Percentiles rank a stretch among this genome's conserved stretches.
phyloP scores from a whole-genome alignment of 768 basidiomycete species.

The Hysterangium stoloniferum region DNA sequence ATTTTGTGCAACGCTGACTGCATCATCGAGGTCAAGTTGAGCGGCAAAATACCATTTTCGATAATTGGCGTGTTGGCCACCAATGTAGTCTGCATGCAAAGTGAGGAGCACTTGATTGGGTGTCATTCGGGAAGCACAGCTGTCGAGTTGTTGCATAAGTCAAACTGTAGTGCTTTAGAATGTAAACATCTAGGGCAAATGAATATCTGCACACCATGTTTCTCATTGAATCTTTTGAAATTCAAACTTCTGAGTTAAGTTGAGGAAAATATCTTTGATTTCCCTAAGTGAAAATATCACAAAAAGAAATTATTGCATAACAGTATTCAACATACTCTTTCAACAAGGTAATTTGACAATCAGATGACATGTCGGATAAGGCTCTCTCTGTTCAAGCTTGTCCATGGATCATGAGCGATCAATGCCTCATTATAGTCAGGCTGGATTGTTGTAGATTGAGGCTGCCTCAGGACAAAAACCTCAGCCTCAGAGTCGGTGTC shows the following conservation, averaged over 20 bases:
- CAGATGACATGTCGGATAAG: constrained; percentile 92
- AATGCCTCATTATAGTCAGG: constrained; percentile 61
- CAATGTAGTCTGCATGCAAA: constrained; percentile 97
- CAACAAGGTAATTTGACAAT: constrained; percentile 90
- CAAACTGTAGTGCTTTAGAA: constrained; percentile 49
- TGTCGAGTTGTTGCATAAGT: constrained; percentile 99
- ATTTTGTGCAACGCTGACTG: constrained; percentile 86
- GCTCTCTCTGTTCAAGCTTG: constrained; percentile 63
- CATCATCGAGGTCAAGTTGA: constrained; percentile 97
- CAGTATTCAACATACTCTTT: constrained; percentile 50
- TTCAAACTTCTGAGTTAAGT: constrained; percentile 97
- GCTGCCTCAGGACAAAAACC: constrained; percentile 59
- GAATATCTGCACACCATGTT: constrained; percentile 62
- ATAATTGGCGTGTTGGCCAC: constrained; percentile 97
- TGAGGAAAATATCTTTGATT: constrained; percentile 96
- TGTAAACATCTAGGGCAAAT: background rate
- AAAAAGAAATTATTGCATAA: background rate
- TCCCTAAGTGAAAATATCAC: constrained; percentile 34
- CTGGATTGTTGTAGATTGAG: constrained; percentile 59
- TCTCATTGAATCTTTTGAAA: constrained; percentile 93
- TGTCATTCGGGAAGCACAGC: constrained; percentile 93
- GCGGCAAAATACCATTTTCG: constrained; percentile 99
- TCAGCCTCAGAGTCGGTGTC: constrained; percentile 83
- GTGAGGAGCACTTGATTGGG: constrained; percentile 93
- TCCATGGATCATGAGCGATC: constrained; percentile 58